Evolutionary conservation across 2,329 filamentous ascomycete species (phyloP).

Genomic region (Trichophyton schoenleinii): DNA sequence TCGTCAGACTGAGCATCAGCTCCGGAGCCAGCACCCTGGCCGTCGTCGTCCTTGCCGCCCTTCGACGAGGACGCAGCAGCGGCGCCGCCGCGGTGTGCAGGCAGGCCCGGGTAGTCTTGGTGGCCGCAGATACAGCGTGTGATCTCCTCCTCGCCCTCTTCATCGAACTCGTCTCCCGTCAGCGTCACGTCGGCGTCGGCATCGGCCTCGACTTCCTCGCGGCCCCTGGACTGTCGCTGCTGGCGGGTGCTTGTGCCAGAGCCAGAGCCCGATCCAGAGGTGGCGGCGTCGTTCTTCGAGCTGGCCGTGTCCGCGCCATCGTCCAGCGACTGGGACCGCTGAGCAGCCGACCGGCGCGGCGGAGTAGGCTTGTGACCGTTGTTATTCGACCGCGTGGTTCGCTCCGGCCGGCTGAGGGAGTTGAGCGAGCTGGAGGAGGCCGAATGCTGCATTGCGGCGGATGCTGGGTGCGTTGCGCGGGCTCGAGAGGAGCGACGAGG

Average conservation of each 20-base stretch:
- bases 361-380: constrained; percentile 61
- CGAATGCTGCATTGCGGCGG: constrained; percentile 56
- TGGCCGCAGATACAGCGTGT: constrained; percentile 91
- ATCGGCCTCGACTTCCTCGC: constrained; percentile 43
- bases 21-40: constrained; percentile 23
- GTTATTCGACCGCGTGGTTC: constrained; percentile 45
- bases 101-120: constrained; percentile 83
- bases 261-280: neutral
- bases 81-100: constrained; percentile 47
- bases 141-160: constrained; percentile 75
- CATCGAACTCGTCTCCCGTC: constrained; percentile 29
- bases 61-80: constrained; percentile 32
- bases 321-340: constrained; percentile 40
- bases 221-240: constrained; percentile 54
- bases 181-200: constrained; percentile 41
- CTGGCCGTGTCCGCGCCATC: constrained; percentile 37
- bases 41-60: constrained; percentile 36
- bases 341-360: constrained; percentile 59
- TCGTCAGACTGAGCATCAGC: constrained; percentile 60
- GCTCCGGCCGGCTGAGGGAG: constrained; percentile 62
- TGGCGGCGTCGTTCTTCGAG: constrained; percentile 46
- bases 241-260: constrained; percentile 47
- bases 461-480: constrained; percentile 52
- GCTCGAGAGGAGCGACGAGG: constrained; percentile 87
- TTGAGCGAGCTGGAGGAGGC: constrained; percentile 60